Evolutionary conservation across 2,329 filamentous ascomycete genomes (phyloP).

Genomic region (Aspergillus tubingensis): DNA sequence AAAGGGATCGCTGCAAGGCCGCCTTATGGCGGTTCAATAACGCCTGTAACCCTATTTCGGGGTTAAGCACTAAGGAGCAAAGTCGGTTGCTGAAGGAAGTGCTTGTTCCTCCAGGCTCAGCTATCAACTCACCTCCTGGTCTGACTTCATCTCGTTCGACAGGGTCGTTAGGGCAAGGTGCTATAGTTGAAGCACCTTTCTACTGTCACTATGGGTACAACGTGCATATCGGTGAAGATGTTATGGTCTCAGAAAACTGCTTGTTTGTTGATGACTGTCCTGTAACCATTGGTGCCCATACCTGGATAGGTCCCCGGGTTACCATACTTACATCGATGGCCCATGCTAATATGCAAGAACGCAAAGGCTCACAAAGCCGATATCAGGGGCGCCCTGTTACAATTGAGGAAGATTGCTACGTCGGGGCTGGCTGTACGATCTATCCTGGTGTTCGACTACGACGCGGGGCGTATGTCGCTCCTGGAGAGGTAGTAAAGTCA

Average conservation of each 20-base stretch:
- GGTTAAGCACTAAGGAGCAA: slow-evolving; percentile 59
- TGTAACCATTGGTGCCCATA: slow-evolving; percentile 75
- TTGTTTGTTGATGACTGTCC: slow-evolving; percentile 83
- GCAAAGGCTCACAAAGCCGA: slow-evolving; percentile 72
- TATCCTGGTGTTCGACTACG: slow-evolving; percentile 48
- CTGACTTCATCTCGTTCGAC: slow-evolving; percentile 54
- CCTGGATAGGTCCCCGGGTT: slow-evolving; percentile 75
- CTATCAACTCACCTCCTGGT: slow-evolving; percentile 52
- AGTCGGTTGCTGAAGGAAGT: slow-evolving; percentile 42
- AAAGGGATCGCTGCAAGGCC: slow-evolving; percentile 79
- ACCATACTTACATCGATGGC: slow-evolving; percentile 78
- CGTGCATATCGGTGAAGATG: slow-evolving; percentile 80
- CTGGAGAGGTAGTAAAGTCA: slow-evolving; percentile 47
- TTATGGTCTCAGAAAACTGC: slow-evolving; percentile 80
- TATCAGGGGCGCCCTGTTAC: slow-evolving; percentile 70
- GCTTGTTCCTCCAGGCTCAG: slow-evolving; percentile 36
- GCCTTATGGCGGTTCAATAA: slow-evolving; percentile 87
- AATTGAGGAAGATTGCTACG: slow-evolving; percentile 73
- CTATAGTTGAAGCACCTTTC: slow-evolving; percentile 84
- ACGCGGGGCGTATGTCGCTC: slow-evolving; percentile 47
- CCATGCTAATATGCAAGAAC: slow-evolving; percentile 70
- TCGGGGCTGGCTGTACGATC: slow-evolving; percentile 65
- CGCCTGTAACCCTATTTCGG: slow-evolving; percentile 71
- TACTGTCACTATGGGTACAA: slow-evolving; percentile 96
- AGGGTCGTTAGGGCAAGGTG: slow-evolving; percentile 70